Evolutionary conservation across 2,329 filamentous ascomycete species (phyloP), one percentile per base, ranked within the genome.

Genomic region (Ascochyta lentis): DNA sequence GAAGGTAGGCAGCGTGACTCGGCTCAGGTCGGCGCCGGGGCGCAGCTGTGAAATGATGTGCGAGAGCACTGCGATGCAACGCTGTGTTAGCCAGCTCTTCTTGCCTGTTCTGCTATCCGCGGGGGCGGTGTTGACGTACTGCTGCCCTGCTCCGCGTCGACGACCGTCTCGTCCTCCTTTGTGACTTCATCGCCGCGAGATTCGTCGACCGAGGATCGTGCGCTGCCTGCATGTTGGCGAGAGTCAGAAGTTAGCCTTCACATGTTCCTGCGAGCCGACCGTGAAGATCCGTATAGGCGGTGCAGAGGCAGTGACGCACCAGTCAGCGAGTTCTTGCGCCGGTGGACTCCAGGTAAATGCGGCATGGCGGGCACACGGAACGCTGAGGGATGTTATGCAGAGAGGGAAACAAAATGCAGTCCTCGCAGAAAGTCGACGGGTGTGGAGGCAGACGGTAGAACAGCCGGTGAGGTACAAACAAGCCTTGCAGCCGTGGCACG

Each of bases 31-130:
- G 69, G 95, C 95, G 63, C 95, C 95, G 12, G 95, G 95, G 60
- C 95, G 90, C 60, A 99, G 84, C 79, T 99, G 95, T 48, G 93
- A 96, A 73, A 99, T 98, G 78, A 99, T 96, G 79, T 98, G 94
- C 56, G 88, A 91, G 66, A 99, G 89, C 71, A 99, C 95, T 96
- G 72, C 29, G 49, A 22, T 22, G 26, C 31, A 27, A 24, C 12
- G 13, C 34, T 27, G 9, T 51, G 64, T 70, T 46, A 70, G 65
- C 63, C 42, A 55, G 37, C 16, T 37, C 5, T 34, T 35, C 37
- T 33, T 12, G 8, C 19, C 15, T 5, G 4, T 27, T 22, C 37
- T 13, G 19, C 24, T 49, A n/a, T 51, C 37, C 5, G 10, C 29
- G 23, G 39, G 37, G 23, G 35, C 12, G 15, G 24, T 16, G 15